Percentiles rank a stretch among this genome's conserved stretches.
phyloP scores from a whole-genome alignment of 306 rosid genomes.

The Vigna radiata region DNA sequence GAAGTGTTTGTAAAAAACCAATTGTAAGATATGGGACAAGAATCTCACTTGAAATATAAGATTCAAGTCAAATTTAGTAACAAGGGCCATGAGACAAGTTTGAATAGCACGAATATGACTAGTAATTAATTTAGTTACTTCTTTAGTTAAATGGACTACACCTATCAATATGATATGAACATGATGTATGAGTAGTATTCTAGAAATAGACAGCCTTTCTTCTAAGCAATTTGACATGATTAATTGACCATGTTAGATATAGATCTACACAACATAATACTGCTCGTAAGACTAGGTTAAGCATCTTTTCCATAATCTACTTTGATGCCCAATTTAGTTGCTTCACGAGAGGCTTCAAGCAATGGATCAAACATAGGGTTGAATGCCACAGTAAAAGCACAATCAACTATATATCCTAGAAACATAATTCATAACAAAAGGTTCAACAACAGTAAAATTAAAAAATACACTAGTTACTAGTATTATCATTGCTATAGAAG shows the following conservation, averaged over 20 bases:
- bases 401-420: constrained; percentile 87
- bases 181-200: too few relatives aligned
- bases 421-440: constrained; percentile 35
- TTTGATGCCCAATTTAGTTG: constrained; percentile 93
- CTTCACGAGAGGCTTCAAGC: constrained; percentile 98
- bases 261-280: neutral
- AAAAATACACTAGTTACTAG: constrained; percentile 21
- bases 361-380: constrained; percentile 91
- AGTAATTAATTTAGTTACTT: constrained; percentile 14
- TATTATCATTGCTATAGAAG: constrained; percentile 26
- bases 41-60: neutral
- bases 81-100: neutral
- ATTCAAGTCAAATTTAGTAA: neutral
- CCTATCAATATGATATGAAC: neutral
- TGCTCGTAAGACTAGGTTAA: neutral
- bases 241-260: constrained; percentile 7
- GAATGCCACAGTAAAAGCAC: constrained; percentile 97
- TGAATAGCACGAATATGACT: constrained; percentile 1
- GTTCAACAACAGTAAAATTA: constrained; percentile 14
- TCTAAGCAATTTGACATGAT: constrained; percentile 22
- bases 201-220: neutral
- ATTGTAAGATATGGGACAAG: neutral
- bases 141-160: neutral
- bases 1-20: neutral
- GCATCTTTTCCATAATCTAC: constrained; percentile 50